These are phyloP conservation scores for Xanthoconium purpureum DNA, from an alignment of 768 basidiomycete species.

Conservation along the genomic window DNA sequence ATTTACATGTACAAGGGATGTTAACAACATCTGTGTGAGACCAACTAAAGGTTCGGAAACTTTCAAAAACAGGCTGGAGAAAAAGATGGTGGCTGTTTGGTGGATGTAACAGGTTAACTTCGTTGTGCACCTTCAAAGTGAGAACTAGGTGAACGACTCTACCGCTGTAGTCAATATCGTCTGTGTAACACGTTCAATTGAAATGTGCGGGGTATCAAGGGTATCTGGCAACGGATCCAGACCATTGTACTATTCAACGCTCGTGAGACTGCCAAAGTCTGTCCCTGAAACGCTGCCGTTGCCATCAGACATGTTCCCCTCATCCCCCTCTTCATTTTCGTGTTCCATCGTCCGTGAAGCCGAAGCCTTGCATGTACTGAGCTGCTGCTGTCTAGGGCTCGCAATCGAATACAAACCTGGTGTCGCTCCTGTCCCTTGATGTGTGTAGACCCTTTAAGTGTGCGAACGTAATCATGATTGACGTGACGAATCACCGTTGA, in stretches of 20 bases:
- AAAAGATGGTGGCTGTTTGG: no score
- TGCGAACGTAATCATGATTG: conserved; percentile 37
- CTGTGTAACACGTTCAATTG: background rate
- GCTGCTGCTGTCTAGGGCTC: conserved; percentile 18
- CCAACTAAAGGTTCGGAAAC: no score
- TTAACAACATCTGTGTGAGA: no score
- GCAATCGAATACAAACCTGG: conserved; percentile 22
- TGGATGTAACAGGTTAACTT: no score
- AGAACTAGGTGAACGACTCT: background rate
- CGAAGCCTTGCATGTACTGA: conserved; percentile 20
- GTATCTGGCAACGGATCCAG: background rate
- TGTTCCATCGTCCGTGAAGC: conserved; percentile 11
- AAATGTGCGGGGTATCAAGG: background rate
- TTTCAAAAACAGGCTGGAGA: no score
- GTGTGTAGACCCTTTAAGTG: conserved; percentile 34
- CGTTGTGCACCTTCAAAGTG: no score
- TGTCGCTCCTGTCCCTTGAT: conserved; percentile 31
- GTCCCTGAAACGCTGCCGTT: conserved; percentile 40
- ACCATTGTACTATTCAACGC: conserved; percentile 38
- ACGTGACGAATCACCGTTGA: conserved; percentile 50
- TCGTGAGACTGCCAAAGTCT: conserved; percentile 49
- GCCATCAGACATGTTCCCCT: conserved; percentile 36
- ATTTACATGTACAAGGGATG: conserved; percentile 2
- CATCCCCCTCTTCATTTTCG: conserved; percentile 21
- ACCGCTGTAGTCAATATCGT: background rate